phyloP scores from a whole-genome alignment of 179 eudicot species.

The Actinidia polygama region DNA sequence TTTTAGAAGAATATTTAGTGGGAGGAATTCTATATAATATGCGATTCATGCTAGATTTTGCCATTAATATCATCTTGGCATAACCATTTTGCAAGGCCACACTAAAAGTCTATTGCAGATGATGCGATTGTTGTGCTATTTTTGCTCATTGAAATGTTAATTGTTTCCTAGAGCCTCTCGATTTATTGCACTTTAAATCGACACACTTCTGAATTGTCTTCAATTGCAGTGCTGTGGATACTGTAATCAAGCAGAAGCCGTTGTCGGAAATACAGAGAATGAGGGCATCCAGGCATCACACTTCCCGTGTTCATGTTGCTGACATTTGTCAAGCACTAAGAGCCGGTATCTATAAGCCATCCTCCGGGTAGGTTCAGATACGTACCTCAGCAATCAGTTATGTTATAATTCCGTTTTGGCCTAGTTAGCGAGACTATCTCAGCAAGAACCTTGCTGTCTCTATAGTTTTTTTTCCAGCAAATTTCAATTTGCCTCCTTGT shows the following conservation, averaged over 20 bases:
- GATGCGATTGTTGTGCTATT: not conserved
- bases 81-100: conserved; percentile 1
- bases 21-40: conserved; percentile 3
- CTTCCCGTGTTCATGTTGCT: conserved; percentile 85
- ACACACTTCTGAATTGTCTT: not conserved
- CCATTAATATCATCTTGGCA: not conserved
- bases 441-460: too few species aligned
- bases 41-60: not conserved
- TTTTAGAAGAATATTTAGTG: not conserved
- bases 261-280: conserved; percentile 59
- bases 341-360: conserved; percentile 56
- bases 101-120: not conserved
- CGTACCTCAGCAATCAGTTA: not conserved
- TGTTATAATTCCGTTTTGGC: not conserved
- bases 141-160: not conserved
- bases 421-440: not conserved
- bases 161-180: not conserved
- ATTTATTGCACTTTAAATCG: conserved; percentile 1
- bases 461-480: too few species aligned
- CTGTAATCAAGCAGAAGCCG: conserved; percentile 60
- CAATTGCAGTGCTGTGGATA: conserved; percentile 78
- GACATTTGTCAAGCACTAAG: conserved; percentile 84
- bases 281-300: conserved; percentile 62
- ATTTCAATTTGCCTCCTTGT: too few species aligned
- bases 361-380: conserved; percentile 43